Conservation (phyloP, 2,329 filamentous ascomycete species). For the Chaetothyriales sp. region DNA sequence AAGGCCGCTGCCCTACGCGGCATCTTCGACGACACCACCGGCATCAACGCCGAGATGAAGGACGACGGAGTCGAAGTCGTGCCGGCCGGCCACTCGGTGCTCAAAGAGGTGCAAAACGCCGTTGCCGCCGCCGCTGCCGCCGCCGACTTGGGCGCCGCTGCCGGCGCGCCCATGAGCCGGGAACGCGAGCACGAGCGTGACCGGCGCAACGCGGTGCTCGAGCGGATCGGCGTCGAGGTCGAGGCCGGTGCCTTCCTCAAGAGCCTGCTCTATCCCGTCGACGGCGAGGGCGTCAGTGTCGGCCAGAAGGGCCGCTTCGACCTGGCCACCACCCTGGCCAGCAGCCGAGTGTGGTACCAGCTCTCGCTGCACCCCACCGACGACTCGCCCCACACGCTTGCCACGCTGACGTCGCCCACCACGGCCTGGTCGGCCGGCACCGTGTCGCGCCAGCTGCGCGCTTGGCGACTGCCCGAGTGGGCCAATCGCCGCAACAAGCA, state of each 20-base stretch:
- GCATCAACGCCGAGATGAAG: constrained; percentile 96
- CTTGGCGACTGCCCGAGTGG: constrained; percentile 93
- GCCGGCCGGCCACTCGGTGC: constrained; percentile 62
- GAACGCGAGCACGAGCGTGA: constrained; percentile 70
- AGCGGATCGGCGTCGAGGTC: constrained; percentile 71
- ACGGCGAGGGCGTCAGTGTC: constrained; percentile 64
- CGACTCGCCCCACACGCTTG: constrained; percentile 60
- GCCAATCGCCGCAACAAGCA: constrained; percentile 82
- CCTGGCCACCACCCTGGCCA: constrained; percentile 57
- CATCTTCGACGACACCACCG: constrained; percentile 80
- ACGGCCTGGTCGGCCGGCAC: constrained; percentile 86
- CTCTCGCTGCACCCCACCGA: constrained; percentile 85
- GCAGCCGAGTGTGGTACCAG: constrained; percentile 91
- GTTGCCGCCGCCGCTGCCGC: constrained; percentile 63
- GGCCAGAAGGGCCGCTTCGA: constrained; percentile 69
- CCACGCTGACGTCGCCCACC: constrained; percentile 57
- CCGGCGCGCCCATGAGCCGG: constrained; percentile 50
- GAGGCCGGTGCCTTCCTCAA: constrained; percentile 74
- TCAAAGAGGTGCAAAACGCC: constrained; percentile 76
- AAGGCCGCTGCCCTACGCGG: constrained; percentile 82
- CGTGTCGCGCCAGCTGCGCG: constrained; percentile 80
- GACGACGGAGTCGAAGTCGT: constrained; percentile 75
- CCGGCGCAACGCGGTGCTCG: constrained; percentile 66
- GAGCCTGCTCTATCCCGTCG: constrained; percentile 64
- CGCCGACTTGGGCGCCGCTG: constrained; percentile 64